These are phyloP conservation scores for Bonia amplexicaulis DNA, from an alignment of 176 grass and related monocot genomes.

Conservation along the genomic window DNA sequence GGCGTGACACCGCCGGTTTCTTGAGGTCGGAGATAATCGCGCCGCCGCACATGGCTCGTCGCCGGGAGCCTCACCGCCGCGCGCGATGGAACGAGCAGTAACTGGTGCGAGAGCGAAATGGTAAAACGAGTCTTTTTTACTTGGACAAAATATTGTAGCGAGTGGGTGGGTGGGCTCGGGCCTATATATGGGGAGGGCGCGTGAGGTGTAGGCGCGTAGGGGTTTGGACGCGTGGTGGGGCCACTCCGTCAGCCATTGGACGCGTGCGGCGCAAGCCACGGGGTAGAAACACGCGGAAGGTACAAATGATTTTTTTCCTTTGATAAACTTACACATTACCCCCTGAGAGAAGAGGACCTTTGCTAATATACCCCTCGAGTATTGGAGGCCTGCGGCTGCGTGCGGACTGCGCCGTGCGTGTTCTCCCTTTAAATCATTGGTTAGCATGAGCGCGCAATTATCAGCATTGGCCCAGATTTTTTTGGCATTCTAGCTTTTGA, in stretches of 20 bases:
- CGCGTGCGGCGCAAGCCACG: not conserved
- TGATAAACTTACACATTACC: not conserved
- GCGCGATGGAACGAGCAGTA: not conserved
- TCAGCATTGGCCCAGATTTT: no score
- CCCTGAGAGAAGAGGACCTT: not conserved
- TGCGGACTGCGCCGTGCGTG: no score
- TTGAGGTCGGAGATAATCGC: conserved; percentile 51
- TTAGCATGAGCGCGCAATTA: not conserved
- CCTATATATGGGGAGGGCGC: conserved; percentile 3
- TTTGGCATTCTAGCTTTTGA: no score
- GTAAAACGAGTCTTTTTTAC: not conserved
- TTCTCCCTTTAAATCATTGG: no score
- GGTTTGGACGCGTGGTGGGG: not conserved
- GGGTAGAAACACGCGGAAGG: not conserved
- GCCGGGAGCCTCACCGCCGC: conserved; percentile 7
- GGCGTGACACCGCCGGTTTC: conserved; percentile 2
- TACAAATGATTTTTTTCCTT: not conserved
- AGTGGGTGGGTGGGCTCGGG: not conserved
- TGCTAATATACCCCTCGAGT: not conserved
- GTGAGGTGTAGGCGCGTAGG: not conserved
- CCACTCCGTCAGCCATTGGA: not conserved
- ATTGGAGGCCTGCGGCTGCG: not conserved
- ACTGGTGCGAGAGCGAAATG: not conserved
- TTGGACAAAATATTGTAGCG: not conserved
- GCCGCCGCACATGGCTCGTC: conserved; percentile 80